Conservation (phyloP, 1,284 basidiomycete genomes). For the Baeospora myosura region DNA sequence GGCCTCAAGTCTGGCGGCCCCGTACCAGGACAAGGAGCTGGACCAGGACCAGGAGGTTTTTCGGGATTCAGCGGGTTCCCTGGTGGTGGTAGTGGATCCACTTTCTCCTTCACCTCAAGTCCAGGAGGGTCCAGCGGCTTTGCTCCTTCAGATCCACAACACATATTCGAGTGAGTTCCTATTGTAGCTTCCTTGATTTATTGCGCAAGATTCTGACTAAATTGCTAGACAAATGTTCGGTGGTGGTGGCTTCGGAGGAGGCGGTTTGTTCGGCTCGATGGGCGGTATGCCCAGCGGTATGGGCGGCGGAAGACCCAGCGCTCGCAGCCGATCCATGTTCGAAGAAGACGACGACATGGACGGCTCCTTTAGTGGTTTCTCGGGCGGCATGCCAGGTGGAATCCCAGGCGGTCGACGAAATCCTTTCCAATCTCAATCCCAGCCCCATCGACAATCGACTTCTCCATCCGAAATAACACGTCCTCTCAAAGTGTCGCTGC, state of each 20-base stretch:
- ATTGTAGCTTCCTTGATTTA: conserved; percentile 3
- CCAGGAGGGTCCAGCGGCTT: conserved; percentile 49
- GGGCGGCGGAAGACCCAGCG: conserved; percentile 23
- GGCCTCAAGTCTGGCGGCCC: conserved; percentile 72
- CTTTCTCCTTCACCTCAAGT: conserved; percentile 56
- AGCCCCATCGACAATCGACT: conserved; percentile 17
- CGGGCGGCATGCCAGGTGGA: conserved; percentile 40
- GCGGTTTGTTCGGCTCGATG: conserved; percentile 33
- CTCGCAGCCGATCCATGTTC: conserved; percentile 30
- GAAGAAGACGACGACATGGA: conserved; percentile 35
- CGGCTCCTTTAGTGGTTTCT: conserved; percentile 28
- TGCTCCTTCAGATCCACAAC: conserved; percentile 78
- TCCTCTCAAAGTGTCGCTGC: conserved; percentile 81
- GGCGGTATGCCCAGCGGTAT: conserved; percentile 29
- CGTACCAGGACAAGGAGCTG: conserved; percentile 43
- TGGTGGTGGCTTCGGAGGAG: conserved; percentile 29
- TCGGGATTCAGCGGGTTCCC: conserved; percentile 43
- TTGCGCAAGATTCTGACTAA: conserved; percentile 16
- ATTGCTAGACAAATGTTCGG: conserved; percentile 61
- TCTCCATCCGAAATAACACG: conserved; percentile 67
- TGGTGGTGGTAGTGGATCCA: conserved; percentile 38
- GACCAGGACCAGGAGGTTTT: conserved; percentile 35
- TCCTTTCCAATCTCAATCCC: conserved; percentile 19
- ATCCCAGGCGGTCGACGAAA: conserved; percentile 45
- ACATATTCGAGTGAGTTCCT: conserved; percentile 89